These are phyloP conservation scores for Aspergillus sp. DNA, from an alignment of 2,329 filamentous ascomycete genomes.

Conservation along the genomic window DNA sequence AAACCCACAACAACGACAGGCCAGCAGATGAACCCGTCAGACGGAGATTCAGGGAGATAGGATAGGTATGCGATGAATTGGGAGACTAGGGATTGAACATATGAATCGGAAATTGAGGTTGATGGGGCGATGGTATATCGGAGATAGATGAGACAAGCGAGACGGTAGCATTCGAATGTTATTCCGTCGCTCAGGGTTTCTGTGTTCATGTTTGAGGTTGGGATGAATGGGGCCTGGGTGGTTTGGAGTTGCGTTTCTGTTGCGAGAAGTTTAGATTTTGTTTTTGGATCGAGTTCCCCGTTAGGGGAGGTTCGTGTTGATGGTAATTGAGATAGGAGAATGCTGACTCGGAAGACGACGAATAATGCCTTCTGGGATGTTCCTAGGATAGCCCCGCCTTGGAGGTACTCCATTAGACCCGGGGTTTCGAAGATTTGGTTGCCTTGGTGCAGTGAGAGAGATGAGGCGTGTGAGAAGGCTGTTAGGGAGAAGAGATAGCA, in stretches of 20 bases:
- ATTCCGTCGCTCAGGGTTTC: constrained; percentile 2
- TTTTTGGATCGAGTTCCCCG: background rate
- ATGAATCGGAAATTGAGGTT: background rate
- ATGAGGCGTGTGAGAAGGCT: background rate
- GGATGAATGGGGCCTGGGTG: background rate
- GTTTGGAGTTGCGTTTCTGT: background rate
- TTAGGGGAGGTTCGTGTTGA: background rate
- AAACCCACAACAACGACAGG: constrained; percentile 6
- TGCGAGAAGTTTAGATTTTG: background rate
- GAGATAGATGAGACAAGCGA: constrained; percentile 6
- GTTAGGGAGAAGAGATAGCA: constrained; percentile 10
- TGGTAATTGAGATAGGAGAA: background rate
- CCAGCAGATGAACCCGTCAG: constrained; percentile 8
- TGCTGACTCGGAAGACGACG: constrained; percentile 3
- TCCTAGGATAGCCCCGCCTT: constrained; percentile 1
- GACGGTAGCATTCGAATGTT: constrained; percentile 6
- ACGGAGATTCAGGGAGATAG: background rate
- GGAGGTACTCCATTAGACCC: background rate
- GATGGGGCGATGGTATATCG: background rate
- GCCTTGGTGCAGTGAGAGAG: background rate
- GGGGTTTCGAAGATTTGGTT: constrained; percentile 1
- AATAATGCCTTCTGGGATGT: constrained; percentile 5
- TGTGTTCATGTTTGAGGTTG: background rate
- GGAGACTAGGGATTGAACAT: background rate
- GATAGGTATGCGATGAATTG: background rate